Evolutionary conservation across 768 basidiomycete genomes (phyloP), one percentile per base, ranked within the genome.

Genomic region (Suillus lakei): DNA sequence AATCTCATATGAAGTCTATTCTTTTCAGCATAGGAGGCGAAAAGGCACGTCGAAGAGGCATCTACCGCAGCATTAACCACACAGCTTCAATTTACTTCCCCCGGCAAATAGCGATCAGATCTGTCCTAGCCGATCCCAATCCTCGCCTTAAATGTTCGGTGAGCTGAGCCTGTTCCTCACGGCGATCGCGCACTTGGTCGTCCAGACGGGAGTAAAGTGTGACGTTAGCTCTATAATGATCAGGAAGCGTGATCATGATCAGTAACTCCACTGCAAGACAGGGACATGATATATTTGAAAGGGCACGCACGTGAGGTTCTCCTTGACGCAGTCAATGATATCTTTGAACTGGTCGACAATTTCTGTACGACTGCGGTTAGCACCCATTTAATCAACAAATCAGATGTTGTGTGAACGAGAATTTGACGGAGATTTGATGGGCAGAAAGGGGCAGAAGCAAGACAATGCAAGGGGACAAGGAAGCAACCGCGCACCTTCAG

Each of bases 301-400:
- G 34, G 43, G 61, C 70, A 26, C 67, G 61, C 48, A 78, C 75
- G 70, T 72, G 28, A 76, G 41, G 61, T 70, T 69, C 34, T 78
- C 76, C 53, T 76, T 76, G 28, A 70, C 72, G 73, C 43, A 65
- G 34, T 34, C 44, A 32, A 67, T 9, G 56, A 51, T 16, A 56
- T 43, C 63, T 38, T 62, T 61, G 21, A 62, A 63, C 61, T 64
- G 60, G 13, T 39, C 9, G 0, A 34, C 61, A 13, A 64, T 39
- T 64, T 62, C 63, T 64, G 26, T 26, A 64, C 10, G 18, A 23
- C 9, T 59, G 18, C 39, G 18, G 10, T 59, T 23, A 54, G 55
- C 26, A 38, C 28, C 16, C 18, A 39, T 41, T 34, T 46, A 39
- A 43, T 56, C 34, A 13, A 55, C 38, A 51, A 23, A 66, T 60